A percentile compares a stretch with the other conserved stretches of the same genome.
These are phyloP conservation scores for Fusarium sublunatum DNA, from an alignment of 2,329 filamentous ascomycete genomes.

Conservation along the genomic window DNA sequence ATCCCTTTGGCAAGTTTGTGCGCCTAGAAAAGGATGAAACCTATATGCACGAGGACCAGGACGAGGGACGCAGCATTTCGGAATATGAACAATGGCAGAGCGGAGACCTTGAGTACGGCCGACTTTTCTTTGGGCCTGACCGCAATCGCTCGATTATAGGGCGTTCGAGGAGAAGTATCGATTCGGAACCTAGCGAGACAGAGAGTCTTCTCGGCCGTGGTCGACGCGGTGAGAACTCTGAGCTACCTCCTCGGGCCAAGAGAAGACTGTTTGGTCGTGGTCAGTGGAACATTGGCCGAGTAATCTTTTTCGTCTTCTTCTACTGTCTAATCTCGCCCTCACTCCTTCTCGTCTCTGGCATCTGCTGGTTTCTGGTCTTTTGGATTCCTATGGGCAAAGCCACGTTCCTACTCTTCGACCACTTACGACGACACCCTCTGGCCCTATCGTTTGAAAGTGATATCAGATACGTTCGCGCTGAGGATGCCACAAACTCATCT, in stretches of 20 bases:
- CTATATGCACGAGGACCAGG: constrained; percentile 93
- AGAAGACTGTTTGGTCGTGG: constrained; percentile 92
- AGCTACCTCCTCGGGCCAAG: constrained; percentile 66
- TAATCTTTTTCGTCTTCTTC: constrained; percentile 97
- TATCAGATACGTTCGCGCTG: constrained; percentile 75
- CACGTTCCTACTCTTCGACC: constrained; percentile 87
- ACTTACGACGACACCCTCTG: constrained; percentile 90
- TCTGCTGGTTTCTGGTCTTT: constrained; percentile 98
- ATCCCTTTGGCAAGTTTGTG: constrained; percentile 97
- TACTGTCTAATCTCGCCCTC: constrained; percentile 91
- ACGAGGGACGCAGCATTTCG: constrained; percentile 95
- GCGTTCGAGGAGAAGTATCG: constrained; percentile 86
- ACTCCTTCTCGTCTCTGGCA: constrained; percentile 83
- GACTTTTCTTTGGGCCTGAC: constrained; percentile 93
- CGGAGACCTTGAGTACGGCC: constrained; percentile 93
- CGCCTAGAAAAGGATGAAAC: constrained; percentile 92
- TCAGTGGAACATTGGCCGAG: constrained; percentile 92
- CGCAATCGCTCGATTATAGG: constrained; percentile 83
- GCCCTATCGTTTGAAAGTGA: constrained; percentile 95
- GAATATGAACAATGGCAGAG: constrained; percentile 99
- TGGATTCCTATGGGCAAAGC: constrained; percentile 99
- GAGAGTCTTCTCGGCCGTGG: constrained; percentile 83
- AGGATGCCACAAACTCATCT: constrained; percentile 79
- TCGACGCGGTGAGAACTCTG: constrained; percentile 61
- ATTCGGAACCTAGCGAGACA: constrained; percentile 84